phyloP scores from a whole-genome alignment of 257 asterid genomes.

The Cordia subcordata region DNA sequence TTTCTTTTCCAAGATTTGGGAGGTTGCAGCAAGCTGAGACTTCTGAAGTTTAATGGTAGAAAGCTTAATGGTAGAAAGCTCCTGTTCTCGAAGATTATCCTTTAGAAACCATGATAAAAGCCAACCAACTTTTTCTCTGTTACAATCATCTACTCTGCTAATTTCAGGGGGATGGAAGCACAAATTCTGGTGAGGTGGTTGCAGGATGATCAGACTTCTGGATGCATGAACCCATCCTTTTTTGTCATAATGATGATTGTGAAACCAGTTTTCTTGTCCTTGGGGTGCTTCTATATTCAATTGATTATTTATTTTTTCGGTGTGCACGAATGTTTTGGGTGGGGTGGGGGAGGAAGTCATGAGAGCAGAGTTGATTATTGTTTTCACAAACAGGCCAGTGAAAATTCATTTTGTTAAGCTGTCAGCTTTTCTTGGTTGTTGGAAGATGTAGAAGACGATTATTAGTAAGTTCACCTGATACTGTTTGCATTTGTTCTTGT shows the following conservation, averaged over 20 bases:
- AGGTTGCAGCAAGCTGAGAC: no score
- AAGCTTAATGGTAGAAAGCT: no score
- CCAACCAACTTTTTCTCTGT: neutral
- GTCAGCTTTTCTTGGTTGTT: no score
- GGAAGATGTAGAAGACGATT: no score
- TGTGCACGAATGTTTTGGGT: neutral
- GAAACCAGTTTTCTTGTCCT: neutral
- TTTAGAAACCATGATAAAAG: no score
- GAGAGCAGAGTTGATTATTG: neutral
- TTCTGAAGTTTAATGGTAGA: no score
- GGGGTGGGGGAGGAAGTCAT: neutral
- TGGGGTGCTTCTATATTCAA: neutral
- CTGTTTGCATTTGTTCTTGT: no score
- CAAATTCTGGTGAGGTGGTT: neutral
- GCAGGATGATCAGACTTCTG: neutral
- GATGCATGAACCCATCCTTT: neutral
- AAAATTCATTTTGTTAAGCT: no score
- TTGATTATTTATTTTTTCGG: neutral
- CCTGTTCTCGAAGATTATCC: no score
- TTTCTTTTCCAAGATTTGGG: no score
- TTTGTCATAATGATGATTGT: neutral
- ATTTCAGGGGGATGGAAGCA: neutral
- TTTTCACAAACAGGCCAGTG: neutral
- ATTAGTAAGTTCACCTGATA: no score
- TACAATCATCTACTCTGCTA: neutral